Percentiles rank a stretch among this genome's conserved stretches.
These are phyloP conservation scores for Hyphopichia khmerensis DNA, from an alignment of 1,139 yeast species.

Conservation along the genomic window DNA sequence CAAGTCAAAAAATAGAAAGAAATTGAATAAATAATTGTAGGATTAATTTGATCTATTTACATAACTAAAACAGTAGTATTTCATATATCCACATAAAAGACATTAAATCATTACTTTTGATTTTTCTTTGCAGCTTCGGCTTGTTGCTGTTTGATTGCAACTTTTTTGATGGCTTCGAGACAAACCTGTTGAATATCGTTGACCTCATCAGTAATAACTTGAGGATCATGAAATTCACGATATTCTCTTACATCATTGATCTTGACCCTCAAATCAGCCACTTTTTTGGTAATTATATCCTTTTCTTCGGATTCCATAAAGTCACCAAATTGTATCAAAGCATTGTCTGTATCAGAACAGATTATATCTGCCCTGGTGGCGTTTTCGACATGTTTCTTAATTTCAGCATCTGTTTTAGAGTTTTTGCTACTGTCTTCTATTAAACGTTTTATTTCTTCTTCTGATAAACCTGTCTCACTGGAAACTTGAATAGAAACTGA, in stretches of 20 bases:
- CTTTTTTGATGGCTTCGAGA: conserved; percentile 51
- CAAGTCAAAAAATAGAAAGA: too few relatives aligned
- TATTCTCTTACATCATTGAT: conserved; percentile 46
- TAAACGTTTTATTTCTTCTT: conserved; percentile 57
- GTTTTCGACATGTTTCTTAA: conserved; percentile 42
- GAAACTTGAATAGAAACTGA: conserved; percentile 65
- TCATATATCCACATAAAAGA: too few relatives aligned
- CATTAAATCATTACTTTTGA: not conserved
- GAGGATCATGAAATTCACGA: conserved; percentile 33
- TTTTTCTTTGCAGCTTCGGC: conserved; percentile 3
- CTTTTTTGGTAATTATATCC: conserved; percentile 22
- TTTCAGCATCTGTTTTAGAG: conserved; percentile 42
- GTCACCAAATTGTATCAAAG: conserved; percentile 44
- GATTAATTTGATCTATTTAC: too few relatives aligned
- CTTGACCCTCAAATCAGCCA: conserved; percentile 39
- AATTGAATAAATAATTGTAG: too few relatives aligned
- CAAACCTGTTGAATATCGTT: conserved; percentile 52
- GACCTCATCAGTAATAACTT: conserved; percentile 40
- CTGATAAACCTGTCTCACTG: conserved; percentile 66
- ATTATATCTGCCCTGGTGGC: conserved; percentile 56
- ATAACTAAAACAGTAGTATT: too few relatives aligned
- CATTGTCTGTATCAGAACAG: conserved; percentile 55
- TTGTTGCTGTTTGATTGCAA: conserved; percentile 44
- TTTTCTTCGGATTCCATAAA: conserved; percentile 39
- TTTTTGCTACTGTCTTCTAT: conserved; percentile 51